A percentile compares a stretch with the other conserved stretches of the same genome.
Evolutionary conservation across 139 green algal species (phyloP).

Genomic region (Micractinium conductrix): DNA sequence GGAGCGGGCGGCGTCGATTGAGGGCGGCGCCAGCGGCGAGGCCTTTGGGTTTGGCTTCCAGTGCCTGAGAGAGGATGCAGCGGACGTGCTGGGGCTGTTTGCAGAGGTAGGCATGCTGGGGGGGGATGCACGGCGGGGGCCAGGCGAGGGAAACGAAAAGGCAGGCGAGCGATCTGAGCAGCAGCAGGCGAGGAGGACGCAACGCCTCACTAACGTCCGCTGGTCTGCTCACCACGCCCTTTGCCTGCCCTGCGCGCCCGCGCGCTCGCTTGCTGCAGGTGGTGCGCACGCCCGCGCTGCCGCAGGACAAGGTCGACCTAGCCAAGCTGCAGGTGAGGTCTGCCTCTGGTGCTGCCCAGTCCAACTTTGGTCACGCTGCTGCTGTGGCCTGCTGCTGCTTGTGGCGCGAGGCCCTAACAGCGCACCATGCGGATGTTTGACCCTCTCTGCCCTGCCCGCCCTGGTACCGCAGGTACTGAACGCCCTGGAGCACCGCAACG

Average conservation of each 20-base stretch:
- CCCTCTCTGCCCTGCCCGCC: too few species aligned
- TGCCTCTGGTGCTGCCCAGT: background rate
- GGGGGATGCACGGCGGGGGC: too few species aligned
- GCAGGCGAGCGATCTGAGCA: too few species aligned
- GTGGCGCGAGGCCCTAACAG: too few species aligned
- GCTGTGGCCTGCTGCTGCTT: too few species aligned
- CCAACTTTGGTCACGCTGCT: background rate
- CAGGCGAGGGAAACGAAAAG: too few species aligned
- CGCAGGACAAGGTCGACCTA: constrained; percentile 60
- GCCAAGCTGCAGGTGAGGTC: constrained; percentile 53
- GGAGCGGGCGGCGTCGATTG: constrained; percentile 65
- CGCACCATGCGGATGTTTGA: too few species aligned
- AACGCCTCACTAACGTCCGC: too few species aligned
- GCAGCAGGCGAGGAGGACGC: too few species aligned
- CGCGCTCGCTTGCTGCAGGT: constrained; percentile 23
- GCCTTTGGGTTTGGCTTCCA: constrained; percentile 62
- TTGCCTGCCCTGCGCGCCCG: background rate
- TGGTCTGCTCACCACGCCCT: too few species aligned
- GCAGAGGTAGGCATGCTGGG: constrained; percentile 47
- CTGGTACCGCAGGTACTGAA: constrained; percentile 68
- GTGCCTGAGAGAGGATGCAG: constrained; percentile 65
- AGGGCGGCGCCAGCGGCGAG: constrained; percentile 59
- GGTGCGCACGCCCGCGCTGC: constrained; percentile 61
- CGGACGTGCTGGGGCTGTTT: constrained; percentile 64
- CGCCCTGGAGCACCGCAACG: constrained; percentile 71